phyloP scores from a whole-genome alignment of 2,329 filamentous ascomycete species.

The Colletotrichum eleusines region DNA sequence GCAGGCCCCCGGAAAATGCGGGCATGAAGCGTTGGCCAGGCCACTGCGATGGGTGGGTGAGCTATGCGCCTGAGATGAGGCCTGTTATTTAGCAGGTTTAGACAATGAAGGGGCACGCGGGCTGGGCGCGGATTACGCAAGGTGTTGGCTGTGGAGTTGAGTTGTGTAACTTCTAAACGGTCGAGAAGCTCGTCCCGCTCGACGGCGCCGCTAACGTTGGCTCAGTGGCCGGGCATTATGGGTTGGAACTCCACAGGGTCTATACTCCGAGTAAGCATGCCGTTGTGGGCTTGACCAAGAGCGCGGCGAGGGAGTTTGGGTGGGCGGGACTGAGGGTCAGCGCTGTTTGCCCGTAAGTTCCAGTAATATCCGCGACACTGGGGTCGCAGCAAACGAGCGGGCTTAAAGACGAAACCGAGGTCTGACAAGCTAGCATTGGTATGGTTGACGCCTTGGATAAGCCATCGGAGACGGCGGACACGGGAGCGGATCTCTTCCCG shows the following conservation, averaged over 20 bases:
- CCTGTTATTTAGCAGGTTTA: neutral
- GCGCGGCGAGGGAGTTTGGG: slow-evolving; percentile 48
- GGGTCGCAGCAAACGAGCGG: neutral
- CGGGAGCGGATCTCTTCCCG: neutral
- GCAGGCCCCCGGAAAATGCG: neutral
- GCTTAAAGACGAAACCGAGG: neutral
- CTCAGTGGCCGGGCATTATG: slow-evolving; percentile 55
- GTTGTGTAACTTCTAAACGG: slow-evolving; percentile 43
- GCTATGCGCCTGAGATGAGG: neutral
- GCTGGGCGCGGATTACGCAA: neutral
- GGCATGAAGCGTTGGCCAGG: neutral
- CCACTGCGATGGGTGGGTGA: neutral
- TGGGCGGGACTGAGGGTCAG: slow-evolving; percentile 45
- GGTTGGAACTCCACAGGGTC: slow-evolving; percentile 47
- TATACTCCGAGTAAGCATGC: slow-evolving; percentile 50
- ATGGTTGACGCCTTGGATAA: slow-evolving; percentile 34
- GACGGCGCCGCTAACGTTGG: slow-evolving; percentile 59
- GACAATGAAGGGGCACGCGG: neutral
- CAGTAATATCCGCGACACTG: neutral
- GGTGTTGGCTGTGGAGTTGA: neutral
- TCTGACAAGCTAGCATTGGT: slow-evolving; percentile 20
- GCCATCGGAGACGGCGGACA: slow-evolving; percentile 21
- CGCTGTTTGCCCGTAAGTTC: slow-evolving; percentile 47
- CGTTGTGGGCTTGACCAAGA: slow-evolving; percentile 48
- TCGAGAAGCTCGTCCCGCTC: slow-evolving; percentile 51